These are phyloP conservation scores for Dactylis glomerata DNA, from an alignment of 176 grass and related monocot genomes.

Conservation along the genomic window DNA sequence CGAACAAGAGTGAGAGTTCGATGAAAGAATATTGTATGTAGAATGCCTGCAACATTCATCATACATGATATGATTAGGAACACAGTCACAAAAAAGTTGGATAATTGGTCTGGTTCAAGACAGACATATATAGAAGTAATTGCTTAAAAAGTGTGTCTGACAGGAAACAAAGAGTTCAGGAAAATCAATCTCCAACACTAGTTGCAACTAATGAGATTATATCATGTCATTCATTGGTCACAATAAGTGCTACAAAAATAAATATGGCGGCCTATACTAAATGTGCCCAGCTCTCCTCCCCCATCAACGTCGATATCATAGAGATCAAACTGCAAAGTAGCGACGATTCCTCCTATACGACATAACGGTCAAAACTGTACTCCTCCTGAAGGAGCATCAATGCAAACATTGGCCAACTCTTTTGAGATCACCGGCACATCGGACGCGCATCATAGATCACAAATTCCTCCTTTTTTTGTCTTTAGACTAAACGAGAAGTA, in stretches of 20 bases:
- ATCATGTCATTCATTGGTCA: not conserved
- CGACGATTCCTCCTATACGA: too few species aligned
- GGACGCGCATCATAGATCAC: not conserved
- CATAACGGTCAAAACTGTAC: not conserved
- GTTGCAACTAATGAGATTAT: not conserved
- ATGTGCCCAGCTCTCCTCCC: not conserved
- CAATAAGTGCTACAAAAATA: not conserved
- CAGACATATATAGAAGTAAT: not conserved
- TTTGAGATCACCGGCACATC: not conserved
- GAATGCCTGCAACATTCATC: slow-evolving; percentile 56
- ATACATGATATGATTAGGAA: not conserved
- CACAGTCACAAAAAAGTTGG: not conserved
- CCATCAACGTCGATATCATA: not conserved
- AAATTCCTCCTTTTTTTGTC: too few species aligned
- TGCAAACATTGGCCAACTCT: not conserved
- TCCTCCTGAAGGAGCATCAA: not conserved
- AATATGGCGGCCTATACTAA: not conserved
- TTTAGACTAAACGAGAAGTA: not conserved
- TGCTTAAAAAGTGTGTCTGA: not conserved
- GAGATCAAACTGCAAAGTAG: too few species aligned
- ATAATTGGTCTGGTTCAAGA: not conserved
- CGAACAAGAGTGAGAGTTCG: slow-evolving; percentile 87
- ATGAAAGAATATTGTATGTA: slow-evolving; percentile 93
- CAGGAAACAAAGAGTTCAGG: not conserved
- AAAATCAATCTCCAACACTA: not conserved